Evolutionary conservation across 177 flowering plant genomes (phyloP).

Genomic region (Tripterygium wilfordii): DNA sequence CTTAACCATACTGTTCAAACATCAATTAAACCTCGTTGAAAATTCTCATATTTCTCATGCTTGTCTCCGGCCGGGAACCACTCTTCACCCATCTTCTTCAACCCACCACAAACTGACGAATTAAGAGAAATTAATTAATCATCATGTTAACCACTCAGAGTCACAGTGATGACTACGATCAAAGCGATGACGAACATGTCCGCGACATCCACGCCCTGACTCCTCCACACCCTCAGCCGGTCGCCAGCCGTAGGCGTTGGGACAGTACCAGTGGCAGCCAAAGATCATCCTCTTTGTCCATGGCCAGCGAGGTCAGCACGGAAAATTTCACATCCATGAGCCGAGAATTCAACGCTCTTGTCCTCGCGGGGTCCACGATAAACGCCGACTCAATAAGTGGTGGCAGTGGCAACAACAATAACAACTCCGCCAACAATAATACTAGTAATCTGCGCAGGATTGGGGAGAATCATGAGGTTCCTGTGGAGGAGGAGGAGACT

Average conservation of each 20-base stretch:
- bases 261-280: too few relatives aligned
- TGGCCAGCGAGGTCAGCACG: constrained; percentile 24
- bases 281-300: constrained; percentile 37
- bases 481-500: constrained; percentile 27
- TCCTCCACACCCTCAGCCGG: constrained; percentile 30
- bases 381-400: too few relatives aligned
- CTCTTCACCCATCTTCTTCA: too few relatives aligned
- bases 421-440: neutral
- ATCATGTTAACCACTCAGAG: too few relatives aligned
- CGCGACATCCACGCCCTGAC: constrained; percentile 80
- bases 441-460: constrained; percentile 29
- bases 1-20: too few relatives aligned
- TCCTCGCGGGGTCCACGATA: constrained; percentile 65
- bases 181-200: constrained; percentile 26
- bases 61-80: too few relatives aligned
- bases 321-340: constrained; percentile 80
- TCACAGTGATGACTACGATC: constrained; percentile 1
- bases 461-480: constrained; percentile 49
- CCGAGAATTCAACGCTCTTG: constrained; percentile 77
- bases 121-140: too few relatives aligned
- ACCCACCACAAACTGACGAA: too few relatives aligned
- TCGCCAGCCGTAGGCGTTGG: too few relatives aligned
- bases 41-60: too few relatives aligned
- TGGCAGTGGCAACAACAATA: constrained; percentile 1
- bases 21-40: too few relatives aligned